Percentiles rank a stretch among this genome's conserved stretches.
Evolutionary conservation across 306 rosid species (phyloP).

Genomic region (Mimosa pudica): DNA sequence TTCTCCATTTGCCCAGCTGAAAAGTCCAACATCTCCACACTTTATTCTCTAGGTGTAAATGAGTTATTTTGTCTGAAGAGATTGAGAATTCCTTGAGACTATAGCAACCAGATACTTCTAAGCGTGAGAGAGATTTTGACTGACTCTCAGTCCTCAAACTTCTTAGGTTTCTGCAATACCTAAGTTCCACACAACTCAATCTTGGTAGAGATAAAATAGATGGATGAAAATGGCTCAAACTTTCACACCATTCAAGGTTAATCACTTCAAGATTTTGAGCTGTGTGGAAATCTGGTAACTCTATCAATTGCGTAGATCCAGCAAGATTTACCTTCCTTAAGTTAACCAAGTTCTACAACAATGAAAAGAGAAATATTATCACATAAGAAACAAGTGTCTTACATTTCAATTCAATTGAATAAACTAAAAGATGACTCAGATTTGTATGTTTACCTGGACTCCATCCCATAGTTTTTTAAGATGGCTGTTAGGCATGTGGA

Average conservation of each 20-base stretch:
- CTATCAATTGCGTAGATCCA: not conserved
- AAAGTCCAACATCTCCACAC: not conserved
- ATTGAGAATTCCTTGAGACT: constrained; percentile 18
- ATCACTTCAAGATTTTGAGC: constrained; percentile 24
- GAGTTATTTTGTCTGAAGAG: not conserved
- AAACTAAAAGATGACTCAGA: not conserved
- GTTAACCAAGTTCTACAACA: not conserved
- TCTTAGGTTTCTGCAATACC: not conserved
- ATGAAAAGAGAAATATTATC: not conserved
- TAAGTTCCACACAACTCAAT: not conserved
- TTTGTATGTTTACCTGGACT: not conserved
- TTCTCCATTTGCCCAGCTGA: constrained; percentile 1
- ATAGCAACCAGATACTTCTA: not conserved
- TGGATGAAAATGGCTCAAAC: constrained; percentile 1
- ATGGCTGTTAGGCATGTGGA: not conserved
- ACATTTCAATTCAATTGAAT: too few relatives aligned
- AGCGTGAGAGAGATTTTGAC: not conserved
- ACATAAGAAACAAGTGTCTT: not conserved
- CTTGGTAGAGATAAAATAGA: not conserved
- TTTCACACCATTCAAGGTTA: not conserved
- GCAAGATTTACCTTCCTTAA: not conserved
- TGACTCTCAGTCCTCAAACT: constrained; percentile 3
- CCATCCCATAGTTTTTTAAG: constrained; percentile 33
- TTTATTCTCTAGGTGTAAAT: not conserved
- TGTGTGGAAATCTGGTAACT: constrained; percentile 3